Evolutionary conservation across 179 eudicot genomes (phyloP).

Genomic region (Monotropa hypopitys): DNA sequence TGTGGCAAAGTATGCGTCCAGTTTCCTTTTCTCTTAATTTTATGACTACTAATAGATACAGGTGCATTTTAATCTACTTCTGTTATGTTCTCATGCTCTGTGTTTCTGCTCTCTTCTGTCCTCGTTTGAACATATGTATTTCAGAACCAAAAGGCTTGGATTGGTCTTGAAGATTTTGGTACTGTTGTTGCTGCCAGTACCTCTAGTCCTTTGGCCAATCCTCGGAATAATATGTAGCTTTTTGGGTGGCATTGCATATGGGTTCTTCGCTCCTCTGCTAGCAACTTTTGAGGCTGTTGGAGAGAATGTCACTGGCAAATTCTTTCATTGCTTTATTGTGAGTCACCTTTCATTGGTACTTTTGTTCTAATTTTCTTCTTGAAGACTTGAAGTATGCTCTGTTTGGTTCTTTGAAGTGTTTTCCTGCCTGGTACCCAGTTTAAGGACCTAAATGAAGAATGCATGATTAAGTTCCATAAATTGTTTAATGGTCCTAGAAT

Average conservation of each 20-base stretch:
- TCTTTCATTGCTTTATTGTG: slow-evolving; percentile 51
- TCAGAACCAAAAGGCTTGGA: slow-evolving; percentile 71
- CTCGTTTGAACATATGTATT: not conserved
- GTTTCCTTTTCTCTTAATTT: not conserved
- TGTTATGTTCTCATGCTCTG: slow-evolving; percentile 1
- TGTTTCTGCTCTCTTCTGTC: not conserved
- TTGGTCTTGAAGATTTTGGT: slow-evolving; percentile 44
- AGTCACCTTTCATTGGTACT: slow-evolving; percentile 15
- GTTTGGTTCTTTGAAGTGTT: not conserved
- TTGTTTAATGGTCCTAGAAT: not conserved
- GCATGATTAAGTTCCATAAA: not conserved
- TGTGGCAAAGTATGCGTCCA: slow-evolving; percentile 42
- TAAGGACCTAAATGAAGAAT: not conserved
- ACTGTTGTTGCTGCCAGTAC: slow-evolving; percentile 42
- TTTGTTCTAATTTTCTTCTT: not conserved
- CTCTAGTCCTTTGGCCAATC: slow-evolving; percentile 56
- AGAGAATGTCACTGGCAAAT: slow-evolving; percentile 36
- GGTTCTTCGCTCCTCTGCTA: slow-evolving; percentile 62
- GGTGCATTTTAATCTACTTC: not conserved
- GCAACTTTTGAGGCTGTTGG: slow-evolving; percentile 86
- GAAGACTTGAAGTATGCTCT: not conserved
- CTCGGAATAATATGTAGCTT: slow-evolving; percentile 50
- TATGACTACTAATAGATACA: not conserved
- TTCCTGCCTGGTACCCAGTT: not conserved
- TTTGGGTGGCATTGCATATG: slow-evolving; percentile 57